Evolutionary conservation across 495 filamentous ascomycete species (phyloP), one percentile per base, ranked within the genome.

Genomic region (Penicillium goetzii): DNA sequence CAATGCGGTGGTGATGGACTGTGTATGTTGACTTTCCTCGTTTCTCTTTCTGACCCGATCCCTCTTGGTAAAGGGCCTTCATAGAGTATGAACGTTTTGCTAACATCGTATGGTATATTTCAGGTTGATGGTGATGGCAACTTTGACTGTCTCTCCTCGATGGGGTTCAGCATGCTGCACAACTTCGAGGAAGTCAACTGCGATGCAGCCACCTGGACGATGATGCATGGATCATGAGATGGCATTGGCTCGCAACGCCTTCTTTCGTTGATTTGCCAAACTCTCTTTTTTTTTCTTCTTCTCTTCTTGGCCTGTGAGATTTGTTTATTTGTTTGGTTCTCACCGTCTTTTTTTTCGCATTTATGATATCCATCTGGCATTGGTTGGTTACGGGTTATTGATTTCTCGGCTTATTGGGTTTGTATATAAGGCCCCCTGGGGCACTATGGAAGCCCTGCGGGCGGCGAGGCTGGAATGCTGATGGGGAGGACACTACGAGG

Each of bases 161-260:
- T 95, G 85, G 91, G 91, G 7, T 94, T 93, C 61, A 87, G 81
- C 47, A 84, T 89, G 54, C 76, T 92, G 61, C 86, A 93, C 74
- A 88, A 77, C 53, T 95, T 90, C 67, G 91, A 95, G 72, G 90
- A 95, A 75, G 84, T 92, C 53, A 88, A 85, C 51, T 93, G 90
- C 75, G 86, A 90, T 56, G 88, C 89, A 25, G 86, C 89, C 38
- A 89, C 84, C 28, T 88, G 86, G 84, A 84, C 81, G 8, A 84
- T 85, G 81, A 77, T 86, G 62, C 81, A 84, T 21, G 57, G 74
- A 5, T 65, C 73, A 25, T 76, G 62, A 53, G 54, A 3, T 17
- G 38, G 57, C 14, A 33, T 61, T 30, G 63, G 36, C 64, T 33
- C 62, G 40, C 15, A 40, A 40, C 58, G 23, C 2, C 23, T 52